Evolutionary conservation across 2,329 filamentous ascomycete genomes (phyloP).

Genomic region (Clarireedia hainanense): DNA sequence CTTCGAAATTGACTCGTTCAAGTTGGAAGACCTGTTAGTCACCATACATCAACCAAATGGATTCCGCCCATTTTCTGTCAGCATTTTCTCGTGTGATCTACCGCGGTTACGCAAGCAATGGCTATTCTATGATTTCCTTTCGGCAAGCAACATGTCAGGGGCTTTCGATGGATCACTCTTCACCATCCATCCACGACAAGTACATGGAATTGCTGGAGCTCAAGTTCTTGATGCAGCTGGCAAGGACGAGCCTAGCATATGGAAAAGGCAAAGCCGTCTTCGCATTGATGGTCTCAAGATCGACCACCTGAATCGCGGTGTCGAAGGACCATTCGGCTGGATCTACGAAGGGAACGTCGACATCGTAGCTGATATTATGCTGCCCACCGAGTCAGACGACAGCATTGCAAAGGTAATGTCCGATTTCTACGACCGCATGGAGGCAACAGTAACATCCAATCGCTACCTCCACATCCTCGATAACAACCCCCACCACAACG

Average conservation of each 20-base stretch:
- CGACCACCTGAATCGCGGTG: constrained; percentile 88
- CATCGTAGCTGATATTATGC: constrained; percentile 91
- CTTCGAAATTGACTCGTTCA: constrained; percentile 96
- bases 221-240: constrained; percentile 44
- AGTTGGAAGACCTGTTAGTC: constrained; percentile 85
- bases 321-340: constrained; percentile 93
- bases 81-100: constrained; percentile 92
- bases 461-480: constrained; percentile 54
- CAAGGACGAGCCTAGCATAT: constrained; percentile 60
- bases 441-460: constrained; percentile 81
- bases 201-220: constrained; percentile 67
- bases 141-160: constrained; percentile 91
- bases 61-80: constrained; percentile 92
- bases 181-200: constrained; percentile 90
- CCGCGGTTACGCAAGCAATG: constrained; percentile 90
- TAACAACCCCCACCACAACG: constrained; percentile 32
- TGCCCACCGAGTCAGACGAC: constrained; percentile 80
- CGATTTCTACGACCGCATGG: constrained; percentile 94
- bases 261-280: constrained; percentile 93
- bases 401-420: constrained; percentile 89
- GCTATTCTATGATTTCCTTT: constrained; percentile 96
- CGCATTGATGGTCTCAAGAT: constrained; percentile 91
- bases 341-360: constrained; percentile 96
- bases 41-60: constrained; percentile 84
- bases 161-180: constrained; percentile 94